Percentiles rank a stretch among this genome's conserved stretches.
These are phyloP conservation scores for Zygosaccharomyces pseudobailii DNA, from an alignment of 1,139 yeast genomes.

Conservation along the genomic window DNA sequence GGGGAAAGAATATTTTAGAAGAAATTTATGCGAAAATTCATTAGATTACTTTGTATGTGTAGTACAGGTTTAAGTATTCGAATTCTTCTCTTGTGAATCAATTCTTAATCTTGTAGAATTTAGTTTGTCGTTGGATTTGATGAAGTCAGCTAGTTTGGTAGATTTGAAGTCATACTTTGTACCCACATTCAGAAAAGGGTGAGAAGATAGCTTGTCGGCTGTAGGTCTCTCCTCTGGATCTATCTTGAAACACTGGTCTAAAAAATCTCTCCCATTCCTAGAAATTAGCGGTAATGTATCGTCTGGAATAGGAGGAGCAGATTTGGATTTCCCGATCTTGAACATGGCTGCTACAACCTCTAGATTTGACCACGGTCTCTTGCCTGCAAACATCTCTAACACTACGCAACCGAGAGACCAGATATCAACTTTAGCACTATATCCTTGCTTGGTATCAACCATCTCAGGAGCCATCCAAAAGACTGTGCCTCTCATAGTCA, in stretches of 20 bases:
- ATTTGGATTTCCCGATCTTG: constrained; percentile 62
- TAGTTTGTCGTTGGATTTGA: constrained; percentile 45
- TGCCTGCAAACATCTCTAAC: constrained; percentile 88
- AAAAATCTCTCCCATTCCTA: constrained; percentile 59
- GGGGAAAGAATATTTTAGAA: too few relatives aligned
- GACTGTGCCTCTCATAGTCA: constrained; percentile 98
- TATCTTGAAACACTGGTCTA: constrained; percentile 72
- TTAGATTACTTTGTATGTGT: background rate
- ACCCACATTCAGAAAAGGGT: constrained; percentile 54
- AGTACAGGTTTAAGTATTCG: background rate
- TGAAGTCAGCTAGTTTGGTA: constrained; percentile 59
- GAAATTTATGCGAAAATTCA: background rate
- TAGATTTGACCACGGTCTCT: constrained; percentile 76
- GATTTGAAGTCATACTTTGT: constrained; percentile 52
- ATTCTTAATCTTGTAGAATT: constrained; percentile 33
- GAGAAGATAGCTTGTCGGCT: constrained; percentile 59
- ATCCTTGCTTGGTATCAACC: constrained; percentile 83
- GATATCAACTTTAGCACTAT: constrained; percentile 91
- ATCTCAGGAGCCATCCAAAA: constrained; percentile 99
- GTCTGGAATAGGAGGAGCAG: constrained; percentile 94
- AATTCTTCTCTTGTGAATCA: constrained; percentile 20
- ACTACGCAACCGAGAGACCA: constrained; percentile 97
- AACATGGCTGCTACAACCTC: constrained; percentile 77
- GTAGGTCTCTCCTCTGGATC: constrained; percentile 87
- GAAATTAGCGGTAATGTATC: constrained; percentile 67